phyloP scores from a whole-genome alignment of 2,329 filamentous ascomycete genomes.

The Immersiporthe knoxdaviesiana region DNA sequence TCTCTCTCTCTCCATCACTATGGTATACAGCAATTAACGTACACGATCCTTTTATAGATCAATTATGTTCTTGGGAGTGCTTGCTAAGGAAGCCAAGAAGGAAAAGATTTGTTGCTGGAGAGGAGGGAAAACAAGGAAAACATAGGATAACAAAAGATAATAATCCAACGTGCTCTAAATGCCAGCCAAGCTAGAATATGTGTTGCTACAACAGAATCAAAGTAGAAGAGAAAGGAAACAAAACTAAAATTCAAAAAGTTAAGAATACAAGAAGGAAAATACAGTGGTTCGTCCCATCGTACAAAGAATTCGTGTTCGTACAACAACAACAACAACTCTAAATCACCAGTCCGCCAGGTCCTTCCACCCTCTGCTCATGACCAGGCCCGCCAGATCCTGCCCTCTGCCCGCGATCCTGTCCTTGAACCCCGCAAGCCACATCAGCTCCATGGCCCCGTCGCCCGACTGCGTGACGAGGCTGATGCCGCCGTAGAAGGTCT shows the following conservation, averaged over 20 bases:
- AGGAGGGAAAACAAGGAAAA: not conserved
- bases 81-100: not conserved
- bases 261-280: not conserved
- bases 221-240: not conserved
- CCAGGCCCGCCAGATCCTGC: constrained; percentile 44
- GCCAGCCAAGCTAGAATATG: not conserved
- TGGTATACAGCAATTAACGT: not conserved
- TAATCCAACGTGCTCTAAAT: not conserved
- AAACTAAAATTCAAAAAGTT: too few species aligned
- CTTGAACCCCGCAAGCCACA: constrained; percentile 53
- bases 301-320: not conserved
- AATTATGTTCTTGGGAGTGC: not conserved
- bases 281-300: not conserved
- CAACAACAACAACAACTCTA: too few species aligned
- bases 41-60: not conserved
- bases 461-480: constrained; percentile 43
- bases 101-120: too few species aligned
- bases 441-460: constrained; percentile 48
- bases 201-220: not conserved
- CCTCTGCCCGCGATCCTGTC: constrained; percentile 45
- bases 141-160: not conserved
- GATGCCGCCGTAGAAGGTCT: constrained; percentile 44
- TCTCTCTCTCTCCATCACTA: not conserved
- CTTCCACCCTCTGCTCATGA: constrained; percentile 45
- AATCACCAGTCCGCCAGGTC: constrained; percentile 33